Base-by-base conservation (phyloP, 768 basidiomycete species). In the Myochromella boudieri region DNA sequence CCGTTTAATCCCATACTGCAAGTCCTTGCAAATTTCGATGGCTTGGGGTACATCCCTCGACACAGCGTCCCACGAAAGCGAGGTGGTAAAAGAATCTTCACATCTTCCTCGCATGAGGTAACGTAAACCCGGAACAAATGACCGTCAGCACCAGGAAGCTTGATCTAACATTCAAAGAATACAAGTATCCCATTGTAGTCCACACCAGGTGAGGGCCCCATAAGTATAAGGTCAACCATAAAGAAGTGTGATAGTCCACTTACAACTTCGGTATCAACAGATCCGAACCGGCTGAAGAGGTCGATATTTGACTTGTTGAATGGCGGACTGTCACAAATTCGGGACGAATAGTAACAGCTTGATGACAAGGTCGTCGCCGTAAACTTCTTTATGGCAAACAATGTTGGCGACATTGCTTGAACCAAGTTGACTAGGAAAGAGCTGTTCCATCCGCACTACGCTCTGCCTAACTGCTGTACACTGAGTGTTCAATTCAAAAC, bases 281-380 rank as follows among this genome's bases (percentile, higher is more conserved):
- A 34, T 47, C 52, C 52, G 28, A 42, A 44, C 26, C 39, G 49
- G 41, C 42, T 56, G 37, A 45, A 46, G n/a, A 58, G 43, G 52
- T 51, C 39, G 38, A 51, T 45, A 22, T 46, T 33, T 20, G 51
- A 46, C 34, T 48, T 51, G 20, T 14, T 18, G 37, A 43, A 57
- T 22, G 52, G 52, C 17, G 42, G 26, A 17, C 11, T 22, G 9
- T 40, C 54, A 10, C 44, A 17, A 9, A 44, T 44, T 36, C 49
- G 39, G 14, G 54, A 51, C 8, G 48, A 56, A 50, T 12, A 53
- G 42, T 10, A 55, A 31, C 21, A 47, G 44, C n/a, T 41, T 40
- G 29, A 46, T 31, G 46, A 51, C 52, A 26, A 52, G 44, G 36
- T 52, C 46, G 21, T 44, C 40, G 26, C 50, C 20, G 8, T 37